Conservation (phyloP, 495 filamentous ascomycete species). For the Lentithecium fluviatile region DNA sequence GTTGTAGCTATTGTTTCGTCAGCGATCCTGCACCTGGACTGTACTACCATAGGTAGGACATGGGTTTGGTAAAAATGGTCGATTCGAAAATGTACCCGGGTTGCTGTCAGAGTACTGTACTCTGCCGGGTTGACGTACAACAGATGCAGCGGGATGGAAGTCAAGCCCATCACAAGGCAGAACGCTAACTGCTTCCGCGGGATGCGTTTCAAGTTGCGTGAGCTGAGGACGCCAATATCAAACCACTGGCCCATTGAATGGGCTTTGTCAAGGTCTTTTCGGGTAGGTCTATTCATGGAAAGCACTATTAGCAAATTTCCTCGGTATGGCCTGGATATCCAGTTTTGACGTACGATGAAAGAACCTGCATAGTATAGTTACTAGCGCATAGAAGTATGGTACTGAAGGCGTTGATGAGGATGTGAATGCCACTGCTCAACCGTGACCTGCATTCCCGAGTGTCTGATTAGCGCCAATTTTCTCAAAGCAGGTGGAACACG, state of each 20-base stretch:
- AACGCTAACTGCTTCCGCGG: neutral
- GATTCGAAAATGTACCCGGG: too few species aligned
- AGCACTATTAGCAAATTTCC: neutral
- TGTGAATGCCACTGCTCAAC: neutral
- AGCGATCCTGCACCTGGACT: too few species aligned
- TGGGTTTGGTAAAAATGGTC: too few species aligned
- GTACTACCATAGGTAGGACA: too few species aligned
- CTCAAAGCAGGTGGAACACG: neutral
- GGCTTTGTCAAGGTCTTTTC: slow-evolving; percentile 9
- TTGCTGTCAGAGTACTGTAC: too few species aligned
- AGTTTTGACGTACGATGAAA: neutral
- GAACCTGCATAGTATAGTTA: slow-evolving; percentile 13
- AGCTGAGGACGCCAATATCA: slow-evolving; percentile 17
- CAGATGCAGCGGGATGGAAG: slow-evolving; percentile 12
- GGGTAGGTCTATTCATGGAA: neutral
- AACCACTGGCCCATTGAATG: slow-evolving; percentile 2
- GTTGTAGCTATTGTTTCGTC: too few species aligned
- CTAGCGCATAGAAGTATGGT: slow-evolving; percentile 4
- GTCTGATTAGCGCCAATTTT: neutral
- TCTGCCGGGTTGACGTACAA: slow-evolving; percentile 11
- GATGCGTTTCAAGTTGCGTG: neutral
- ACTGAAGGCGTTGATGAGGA: slow-evolving; percentile 6
- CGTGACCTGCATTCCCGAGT: neutral
- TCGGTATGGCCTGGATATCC: neutral
- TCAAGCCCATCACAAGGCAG: neutral